Evolutionary conservation across 441 rosid genomes (phyloP), one percentile per base, ranked within the genome.

Genomic region (Erodium trifolium): DNA sequence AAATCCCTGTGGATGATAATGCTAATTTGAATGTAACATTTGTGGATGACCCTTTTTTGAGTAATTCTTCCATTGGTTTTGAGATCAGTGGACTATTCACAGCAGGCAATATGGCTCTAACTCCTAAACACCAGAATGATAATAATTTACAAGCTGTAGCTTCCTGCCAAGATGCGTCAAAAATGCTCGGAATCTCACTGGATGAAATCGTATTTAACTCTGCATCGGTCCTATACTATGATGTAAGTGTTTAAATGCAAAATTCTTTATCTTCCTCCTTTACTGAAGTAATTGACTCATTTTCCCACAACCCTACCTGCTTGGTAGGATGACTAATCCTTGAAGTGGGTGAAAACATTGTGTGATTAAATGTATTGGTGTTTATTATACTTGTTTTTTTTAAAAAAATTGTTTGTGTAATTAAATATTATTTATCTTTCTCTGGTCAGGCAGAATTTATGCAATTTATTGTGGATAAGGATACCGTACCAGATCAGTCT

Each of bases 1-100:
- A 80, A 62, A 70, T 77, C 59, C 72, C 79, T 19, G 75, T 88
- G 13, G 86, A 83, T 76, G 74, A 76, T 67, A 77, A 72, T 73
- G 89, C 87, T 72, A 73, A 89, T 27, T 67, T 93, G 77, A 90
- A 93, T 80, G 79, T 86, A 71, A 82, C 91, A 65, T 87, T 88
- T 63, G 82, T 81, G 65, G 77, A 76, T 64, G 78, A 74, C 74
- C 96, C 97, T 68, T 68, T 79, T 8, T 41, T 90, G 70, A 77
- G 74, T 43, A 73, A 80, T 76, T 87, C 91, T 65, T 87, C 90
- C 0, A 72, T 88, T 51, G 83, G 83, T 80, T 79, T 89, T 73
- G 78, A 72, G 75, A 69, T 90, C 41, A 67, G 72, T 70, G 98
- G 98, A 69, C 78, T 90, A 67, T 85, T 90, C 79, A 69, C 66